phyloP scores from a whole-genome alignment of 306 rosid genomes.

The Acacia crassicarpa region DNA sequence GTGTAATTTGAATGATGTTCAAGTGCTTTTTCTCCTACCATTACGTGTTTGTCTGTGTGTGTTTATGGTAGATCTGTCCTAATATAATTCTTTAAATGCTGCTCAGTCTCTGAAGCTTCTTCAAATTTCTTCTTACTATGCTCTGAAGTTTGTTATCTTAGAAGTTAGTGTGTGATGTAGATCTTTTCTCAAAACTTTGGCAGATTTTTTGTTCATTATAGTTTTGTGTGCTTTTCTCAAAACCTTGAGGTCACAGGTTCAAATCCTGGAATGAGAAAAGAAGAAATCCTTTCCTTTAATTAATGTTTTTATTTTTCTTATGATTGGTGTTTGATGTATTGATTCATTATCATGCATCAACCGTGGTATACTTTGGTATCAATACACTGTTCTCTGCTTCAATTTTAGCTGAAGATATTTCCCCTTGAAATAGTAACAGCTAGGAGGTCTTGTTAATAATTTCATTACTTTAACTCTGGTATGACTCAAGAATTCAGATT shows the following conservation, averaged over 20 bases:
- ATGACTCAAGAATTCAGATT: neutral
- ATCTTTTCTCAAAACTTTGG: neutral
- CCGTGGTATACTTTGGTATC: neutral
- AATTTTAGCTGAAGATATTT: neutral
- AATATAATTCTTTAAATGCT: constrained; percentile 12
- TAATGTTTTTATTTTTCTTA: neutral
- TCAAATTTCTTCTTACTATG: neutral
- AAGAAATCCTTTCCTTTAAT: constrained; percentile 50
- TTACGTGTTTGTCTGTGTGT: neutral
- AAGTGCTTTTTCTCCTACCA: constrained; percentile 16
- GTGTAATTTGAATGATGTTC: neutral
- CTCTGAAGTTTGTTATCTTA: neutral
- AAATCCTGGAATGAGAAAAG: neutral
- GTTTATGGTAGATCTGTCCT: constrained; percentile 2
- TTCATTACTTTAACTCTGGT: neutral
- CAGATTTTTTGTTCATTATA: neutral
- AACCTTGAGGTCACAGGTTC: no score
- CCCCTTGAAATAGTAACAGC: neutral
- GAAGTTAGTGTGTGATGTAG: neutral
- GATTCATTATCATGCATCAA: neutral
- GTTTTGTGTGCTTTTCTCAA: no score
- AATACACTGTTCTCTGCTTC: neutral
- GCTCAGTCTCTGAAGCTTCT: neutral
- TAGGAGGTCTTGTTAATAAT: neutral
- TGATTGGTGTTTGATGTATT: neutral